A percentile compares a stretch with the other conserved stretches of the same genome.
Conservation (phyloP, 1,139 yeast genomes). For the Yamadazyma siamensis region DNA sequence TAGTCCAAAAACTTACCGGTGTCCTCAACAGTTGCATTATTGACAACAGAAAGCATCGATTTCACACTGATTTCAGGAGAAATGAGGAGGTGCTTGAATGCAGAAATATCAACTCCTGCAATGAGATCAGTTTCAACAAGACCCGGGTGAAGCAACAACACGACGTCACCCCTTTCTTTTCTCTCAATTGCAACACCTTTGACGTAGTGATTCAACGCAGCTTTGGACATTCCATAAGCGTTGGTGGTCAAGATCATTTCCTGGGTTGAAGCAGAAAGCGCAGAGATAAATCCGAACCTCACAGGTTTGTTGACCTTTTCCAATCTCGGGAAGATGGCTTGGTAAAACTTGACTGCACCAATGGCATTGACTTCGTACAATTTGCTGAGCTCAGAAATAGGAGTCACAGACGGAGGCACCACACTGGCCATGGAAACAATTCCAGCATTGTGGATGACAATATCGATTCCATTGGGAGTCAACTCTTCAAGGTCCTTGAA, state of each 20-base stretch:
- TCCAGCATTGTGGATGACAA: constrained; percentile 18
- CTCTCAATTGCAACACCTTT: constrained; percentile 3
- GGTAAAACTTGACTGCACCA: constrained; percentile 28
- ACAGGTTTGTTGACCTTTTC: constrained; percentile 15
- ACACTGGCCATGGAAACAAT: constrained; percentile 3
- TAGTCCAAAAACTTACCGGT: too few species aligned
- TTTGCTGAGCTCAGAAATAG: constrained; percentile 11
- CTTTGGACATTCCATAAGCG: constrained; percentile 28
- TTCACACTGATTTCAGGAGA: constrained; percentile 2
- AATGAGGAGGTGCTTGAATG: not conserved
- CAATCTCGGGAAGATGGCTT: constrained; percentile 23
- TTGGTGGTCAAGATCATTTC: constrained; percentile 7
- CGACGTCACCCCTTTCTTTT: constrained; percentile 26
- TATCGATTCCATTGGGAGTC: constrained; percentile 13
- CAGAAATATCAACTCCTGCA: not conserved
- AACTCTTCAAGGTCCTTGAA: constrained; percentile 9
- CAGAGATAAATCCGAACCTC: constrained; percentile 22
- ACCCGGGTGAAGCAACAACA: constrained; percentile 27
- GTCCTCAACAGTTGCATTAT: not conserved
- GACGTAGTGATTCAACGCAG: constrained; percentile 20
- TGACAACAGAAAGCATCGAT: not conserved
- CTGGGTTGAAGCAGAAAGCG: constrained; percentile 19
- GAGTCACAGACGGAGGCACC: constrained; percentile 1
- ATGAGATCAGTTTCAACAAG: constrained; percentile 22
- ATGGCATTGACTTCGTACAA: constrained; percentile 25